phyloP scores from a whole-genome alignment of 768 basidiomycete genomes.

The Rhizopogon salebrosus region DNA sequence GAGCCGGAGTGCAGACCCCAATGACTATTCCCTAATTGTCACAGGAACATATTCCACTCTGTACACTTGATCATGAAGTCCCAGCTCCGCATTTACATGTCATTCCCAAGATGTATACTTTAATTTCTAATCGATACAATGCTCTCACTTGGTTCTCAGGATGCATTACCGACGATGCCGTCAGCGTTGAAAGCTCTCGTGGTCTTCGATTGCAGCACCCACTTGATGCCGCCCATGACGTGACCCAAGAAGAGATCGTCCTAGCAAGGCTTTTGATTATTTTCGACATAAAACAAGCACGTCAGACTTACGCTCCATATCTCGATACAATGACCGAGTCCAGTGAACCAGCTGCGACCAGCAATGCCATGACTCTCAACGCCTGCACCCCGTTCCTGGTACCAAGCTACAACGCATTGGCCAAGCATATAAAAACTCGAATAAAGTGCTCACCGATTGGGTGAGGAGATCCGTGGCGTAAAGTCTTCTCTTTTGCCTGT shows the following conservation, averaged over 20 bases:
- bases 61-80: constrained; percentile 9
- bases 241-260: constrained; percentile 67
- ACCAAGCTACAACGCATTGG: constrained; percentile 58
- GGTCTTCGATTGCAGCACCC: constrained; percentile 67
- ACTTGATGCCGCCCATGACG: constrained; percentile 68
- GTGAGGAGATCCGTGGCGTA: constrained; percentile 69
- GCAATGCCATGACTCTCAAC: constrained; percentile 41
- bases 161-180: constrained; percentile 53
- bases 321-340: constrained; percentile 73
- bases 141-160: constrained; percentile 6
- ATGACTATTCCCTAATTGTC: constrained; percentile 23
- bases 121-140: constrained; percentile 16
- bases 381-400: constrained; percentile 70
- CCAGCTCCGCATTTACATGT: constrained; percentile 20
- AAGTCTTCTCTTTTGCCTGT: constrained; percentile 30
- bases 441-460: constrained; percentile 52
- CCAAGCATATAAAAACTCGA: constrained; percentile 1
- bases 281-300: background rate
- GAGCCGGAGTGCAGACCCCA: constrained; percentile 62
- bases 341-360: constrained; percentile 82
- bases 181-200: constrained; percentile 60
- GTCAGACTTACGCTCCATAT: constrained; percentile 60
- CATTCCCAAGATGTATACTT: constrained; percentile 20
- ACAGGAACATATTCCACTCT: constrained; percentile 9
- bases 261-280: constrained; percentile 28